Evolutionary conservation across 2,329 filamentous ascomycete genomes (phyloP), one percentile per base, ranked within the genome.

Genomic region (Pestalotiopsis fici): DNA sequence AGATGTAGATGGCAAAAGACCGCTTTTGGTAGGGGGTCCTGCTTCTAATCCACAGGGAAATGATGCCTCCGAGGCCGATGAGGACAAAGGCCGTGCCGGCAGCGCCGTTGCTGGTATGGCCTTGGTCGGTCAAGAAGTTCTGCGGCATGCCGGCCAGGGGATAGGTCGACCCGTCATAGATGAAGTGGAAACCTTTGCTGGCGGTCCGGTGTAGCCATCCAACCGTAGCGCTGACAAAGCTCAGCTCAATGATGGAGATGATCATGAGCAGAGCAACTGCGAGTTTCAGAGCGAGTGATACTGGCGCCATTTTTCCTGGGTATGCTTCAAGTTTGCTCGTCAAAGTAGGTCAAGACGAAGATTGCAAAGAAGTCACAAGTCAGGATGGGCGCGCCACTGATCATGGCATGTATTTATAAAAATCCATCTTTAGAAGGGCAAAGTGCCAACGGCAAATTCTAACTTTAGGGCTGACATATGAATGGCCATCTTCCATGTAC

Each of bases 101-200:
- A 1, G 83, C 83, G 31, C 77, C 78, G 50, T 83, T 81, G 64
- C 77, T 78, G 28, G 81, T 81, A 67, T 83, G 76, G 15, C 82
- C 81, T 57, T 81, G 79, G 68, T 82, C 73, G 56, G 79, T 74
- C 66, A 84, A 71, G 15, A 81, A 66, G 54, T 76, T 47, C 3
- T 67, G 64, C 1, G 81, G 80, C 2, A 73, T 66, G 57, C 78
- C 78, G 11, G 70, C 64, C 12, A 82, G 68, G 2, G 65, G 61
- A 65, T 77, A 73, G 25, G 70, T 72, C 0, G 70, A 64, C 31
- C 70, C 73, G 37, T 69, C 57, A 47, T 70, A 69, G 13, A 65
- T 65, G 69, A 81, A 71, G 4, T 64, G 66, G 59, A 77, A 78
- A 18, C 72, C 71, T 13, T 72, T 72, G 55, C 71, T 71, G 47